Percentiles rank a stretch among this genome's conserved stretches.
Conservation (phyloP, 2,329 filamentous ascomycete species). For the Elsinoe batatas region DNA sequence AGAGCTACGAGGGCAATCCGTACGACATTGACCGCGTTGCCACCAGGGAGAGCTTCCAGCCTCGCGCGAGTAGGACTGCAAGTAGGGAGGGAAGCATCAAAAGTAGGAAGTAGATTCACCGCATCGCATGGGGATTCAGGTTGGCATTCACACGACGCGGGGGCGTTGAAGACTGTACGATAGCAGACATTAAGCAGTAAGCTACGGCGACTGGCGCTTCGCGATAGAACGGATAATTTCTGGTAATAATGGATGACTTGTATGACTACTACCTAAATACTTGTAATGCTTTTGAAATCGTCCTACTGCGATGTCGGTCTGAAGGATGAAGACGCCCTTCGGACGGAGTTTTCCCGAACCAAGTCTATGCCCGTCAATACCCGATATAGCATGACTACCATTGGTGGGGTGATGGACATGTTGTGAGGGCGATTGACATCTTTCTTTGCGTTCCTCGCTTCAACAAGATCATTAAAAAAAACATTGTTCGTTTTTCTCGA, state of each 20-base stretch:
- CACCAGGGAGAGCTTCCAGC: conserved; percentile 37
- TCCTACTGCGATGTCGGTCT: no score
- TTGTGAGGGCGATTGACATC: not conserved
- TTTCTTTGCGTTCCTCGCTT: not conserved
- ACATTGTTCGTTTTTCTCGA: not conserved
- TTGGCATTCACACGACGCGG: no score
- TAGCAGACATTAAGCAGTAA: no score
- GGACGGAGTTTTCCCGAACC: not conserved
- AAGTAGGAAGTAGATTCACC: not conserved
- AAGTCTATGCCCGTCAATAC: not conserved
- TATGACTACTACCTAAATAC: no score
- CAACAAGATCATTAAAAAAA: not conserved
- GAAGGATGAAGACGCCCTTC: not conserved
- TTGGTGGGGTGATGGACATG: not conserved
- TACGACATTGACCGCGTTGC: conserved; percentile 41
- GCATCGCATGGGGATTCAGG: not conserved
- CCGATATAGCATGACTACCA: not conserved
- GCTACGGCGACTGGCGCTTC: no score
- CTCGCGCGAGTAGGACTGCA: not conserved
- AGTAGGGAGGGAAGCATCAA: conserved; percentile 6
- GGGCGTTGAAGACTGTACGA: no score
- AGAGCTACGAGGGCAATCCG: conserved; percentile 33
- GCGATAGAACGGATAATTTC: no score
- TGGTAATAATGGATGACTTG: no score
- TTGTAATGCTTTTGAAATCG: no score